A percentile compares a stretch with the other conserved stretches of the same genome.
Conservation (phyloP, 148 eudicot species). For the Dianthus caryophyllus region DNA sequence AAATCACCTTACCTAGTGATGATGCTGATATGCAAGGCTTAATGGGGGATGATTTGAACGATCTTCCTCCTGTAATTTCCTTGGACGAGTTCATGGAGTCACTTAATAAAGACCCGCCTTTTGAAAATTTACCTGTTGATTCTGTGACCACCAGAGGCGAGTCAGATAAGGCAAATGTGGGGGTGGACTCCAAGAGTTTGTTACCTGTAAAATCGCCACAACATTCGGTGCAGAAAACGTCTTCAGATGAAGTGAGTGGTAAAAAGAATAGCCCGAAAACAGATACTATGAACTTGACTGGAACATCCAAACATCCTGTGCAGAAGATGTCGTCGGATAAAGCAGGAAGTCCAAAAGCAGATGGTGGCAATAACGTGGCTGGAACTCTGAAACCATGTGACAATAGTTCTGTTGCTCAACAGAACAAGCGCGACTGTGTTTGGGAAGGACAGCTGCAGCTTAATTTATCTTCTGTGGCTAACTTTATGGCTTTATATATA, state of each 20-base stretch:
- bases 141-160: slow-evolving; percentile 26
- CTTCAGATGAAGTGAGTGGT: slow-evolving; percentile 26
- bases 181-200: slow-evolving; percentile 16
- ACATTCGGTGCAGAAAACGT: slow-evolving; percentile 19
- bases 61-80: slow-evolving; percentile 90
- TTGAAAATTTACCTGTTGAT: slow-evolving; percentile 58
- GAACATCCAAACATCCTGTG: slow-evolving; percentile 6
- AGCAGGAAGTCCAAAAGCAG: slow-evolving; percentile 29
- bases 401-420: slow-evolving; percentile 20
- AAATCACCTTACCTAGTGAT: slow-evolving; percentile 73
- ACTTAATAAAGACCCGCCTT: slow-evolving; percentile 87
- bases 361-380: slow-evolving; percentile 24
- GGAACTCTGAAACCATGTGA: slow-evolving; percentile 26
- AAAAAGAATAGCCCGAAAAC: slow-evolving; percentile 27
- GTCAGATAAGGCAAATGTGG: slow-evolving; percentile 33
- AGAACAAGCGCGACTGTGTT: slow-evolving; percentile 34
- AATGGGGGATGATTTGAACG: slow-evolving; percentile 78
- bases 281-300: slow-evolving; percentile 28
- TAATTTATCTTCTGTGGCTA: slow-evolving; percentile 47
- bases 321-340: slow-evolving; percentile 24
- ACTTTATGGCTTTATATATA: slow-evolving; percentile 51
- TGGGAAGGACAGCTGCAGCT: slow-evolving; percentile 89
- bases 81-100: slow-evolving; percentile 96
- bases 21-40: slow-evolving; percentile 89
- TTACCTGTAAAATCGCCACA: slow-evolving; percentile 31